Percentiles rank a stretch among this genome's conserved stretches.
Evolutionary conservation across 768 basidiomycete genomes (phyloP).

Genomic region (Tulasnella sp.): DNA sequence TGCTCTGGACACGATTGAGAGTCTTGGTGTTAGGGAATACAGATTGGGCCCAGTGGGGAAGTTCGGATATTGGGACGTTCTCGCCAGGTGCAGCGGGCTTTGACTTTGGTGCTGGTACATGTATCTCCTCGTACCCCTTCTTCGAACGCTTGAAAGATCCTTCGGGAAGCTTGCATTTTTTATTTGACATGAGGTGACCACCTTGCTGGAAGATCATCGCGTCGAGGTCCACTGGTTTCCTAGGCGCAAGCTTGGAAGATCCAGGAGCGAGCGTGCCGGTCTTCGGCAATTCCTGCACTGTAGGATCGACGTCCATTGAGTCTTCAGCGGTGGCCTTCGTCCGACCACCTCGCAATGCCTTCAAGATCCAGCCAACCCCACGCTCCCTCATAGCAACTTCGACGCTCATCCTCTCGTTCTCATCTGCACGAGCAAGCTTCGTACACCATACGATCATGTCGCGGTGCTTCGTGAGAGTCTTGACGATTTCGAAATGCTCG

Average conservation of each 20-base stretch:
- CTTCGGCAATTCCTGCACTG: conserved; percentile 50
- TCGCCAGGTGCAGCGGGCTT: conserved; percentile 56
- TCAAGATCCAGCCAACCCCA: conserved; percentile 90
- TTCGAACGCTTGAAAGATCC: conserved; percentile 94
- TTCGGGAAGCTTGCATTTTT: conserved; percentile 94
- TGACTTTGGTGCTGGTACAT: conserved; percentile 87
- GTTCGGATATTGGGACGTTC: conserved; percentile 51
- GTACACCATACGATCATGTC: conserved; percentile 98
- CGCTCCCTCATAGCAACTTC: conserved; percentile 99
- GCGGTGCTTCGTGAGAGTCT: conserved; percentile 87
- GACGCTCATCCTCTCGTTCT: conserved; percentile 82
- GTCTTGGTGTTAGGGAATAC: conserved; percentile 70
- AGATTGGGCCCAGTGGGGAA: conserved; percentile 81
- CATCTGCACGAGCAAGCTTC: conserved; percentile 81
- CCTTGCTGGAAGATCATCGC: conserved; percentile 95
- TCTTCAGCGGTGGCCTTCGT: conserved; percentile 42
- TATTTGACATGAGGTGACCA: conserved; percentile 96
- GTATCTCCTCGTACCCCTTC: conserved; percentile 97
- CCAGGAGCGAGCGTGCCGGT: conserved; percentile 84
- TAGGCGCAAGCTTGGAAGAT: conserved; percentile 69
- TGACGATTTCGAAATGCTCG: conserved; percentile 81
- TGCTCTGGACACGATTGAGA: conserved; percentile 89
- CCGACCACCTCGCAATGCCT: conserved; percentile 77
- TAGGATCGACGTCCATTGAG: conserved; percentile 74
- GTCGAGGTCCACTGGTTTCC: conserved; percentile 79